Conservation (phyloP, 208 protist species). For the Herpetomonas tarakana region DNA sequence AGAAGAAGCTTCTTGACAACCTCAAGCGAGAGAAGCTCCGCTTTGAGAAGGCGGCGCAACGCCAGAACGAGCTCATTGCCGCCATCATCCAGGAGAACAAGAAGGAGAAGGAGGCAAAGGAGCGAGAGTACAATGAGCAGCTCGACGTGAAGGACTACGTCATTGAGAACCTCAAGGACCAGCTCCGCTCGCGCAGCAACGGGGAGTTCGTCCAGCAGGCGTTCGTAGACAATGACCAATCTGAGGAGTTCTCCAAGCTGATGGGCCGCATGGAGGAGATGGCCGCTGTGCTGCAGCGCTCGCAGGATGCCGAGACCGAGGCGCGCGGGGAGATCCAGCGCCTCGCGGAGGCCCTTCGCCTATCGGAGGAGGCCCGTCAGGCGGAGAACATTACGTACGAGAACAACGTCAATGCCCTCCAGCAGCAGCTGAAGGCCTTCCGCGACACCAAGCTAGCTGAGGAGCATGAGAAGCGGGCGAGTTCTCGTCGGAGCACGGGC, state of each 20-base stretch:
- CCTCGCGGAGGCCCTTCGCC: constrained; percentile 55
- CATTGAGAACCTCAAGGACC: constrained; percentile 70
- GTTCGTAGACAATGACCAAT: constrained; percentile 36
- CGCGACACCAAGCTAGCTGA: constrained; percentile 62
- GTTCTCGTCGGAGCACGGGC: constrained; percentile 21
- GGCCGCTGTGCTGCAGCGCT: constrained; percentile 57
- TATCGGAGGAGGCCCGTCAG: constrained; percentile 62
- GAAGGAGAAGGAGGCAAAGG: constrained; percentile 83
- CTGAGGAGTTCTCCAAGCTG: constrained; percentile 58
- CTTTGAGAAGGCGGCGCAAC: constrained; percentile 53
- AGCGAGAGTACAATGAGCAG: constrained; percentile 80
- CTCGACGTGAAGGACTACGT: constrained; percentile 75
- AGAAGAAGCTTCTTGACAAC: constrained; percentile 49
- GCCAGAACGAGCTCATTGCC: constrained; percentile 77
- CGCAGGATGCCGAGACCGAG: constrained; percentile 69
- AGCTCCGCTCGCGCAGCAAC: constrained; percentile 49
- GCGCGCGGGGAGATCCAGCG: constrained; percentile 51
- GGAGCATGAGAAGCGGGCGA: constrained; percentile 52
- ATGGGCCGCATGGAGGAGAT: constrained; percentile 83
- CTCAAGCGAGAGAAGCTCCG: constrained; percentile 62
- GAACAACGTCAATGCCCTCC: constrained; percentile 57
- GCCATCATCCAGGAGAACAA: constrained; percentile 84
- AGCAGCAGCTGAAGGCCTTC: constrained; percentile 59
- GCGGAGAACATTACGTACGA: constrained; percentile 68
- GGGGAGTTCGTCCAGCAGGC: constrained; percentile 30